phyloP scores from a whole-genome alignment of 164 flowering plant species.

The Magnolia officinalis region DNA sequence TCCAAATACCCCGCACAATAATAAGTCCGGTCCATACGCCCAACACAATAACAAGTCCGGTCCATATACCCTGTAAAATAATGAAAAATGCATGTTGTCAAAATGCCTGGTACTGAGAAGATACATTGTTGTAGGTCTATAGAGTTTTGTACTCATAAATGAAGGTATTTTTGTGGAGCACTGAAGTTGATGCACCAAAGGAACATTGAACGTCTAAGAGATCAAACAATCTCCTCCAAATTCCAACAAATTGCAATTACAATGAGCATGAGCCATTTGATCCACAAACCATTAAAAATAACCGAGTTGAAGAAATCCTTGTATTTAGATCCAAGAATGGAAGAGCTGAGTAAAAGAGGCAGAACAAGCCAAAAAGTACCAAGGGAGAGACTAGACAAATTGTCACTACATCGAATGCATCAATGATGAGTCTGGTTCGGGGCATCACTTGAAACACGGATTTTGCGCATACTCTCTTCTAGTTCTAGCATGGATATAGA shows the following conservation, averaged over 20 bases:
- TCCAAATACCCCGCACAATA: too few species aligned
- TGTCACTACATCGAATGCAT: conserved; percentile 97
- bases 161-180: too few species aligned
- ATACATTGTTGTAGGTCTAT: too few species aligned
- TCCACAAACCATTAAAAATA: conserved; percentile 90
- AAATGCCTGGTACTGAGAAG: too few species aligned
- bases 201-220: too few species aligned
- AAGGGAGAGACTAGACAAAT: conserved; percentile 68
- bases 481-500: conserved; percentile 74
- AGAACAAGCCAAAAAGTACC: conserved; percentile 61
- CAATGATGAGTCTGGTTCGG: conserved; percentile 86
- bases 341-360: conserved; percentile 68
- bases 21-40: too few species aligned
- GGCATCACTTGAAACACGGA: conserved; percentile 91
- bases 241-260: conserved; percentile 85
- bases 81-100: too few species aligned
- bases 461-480: conserved; percentile 96
- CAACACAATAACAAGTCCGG: too few species aligned
- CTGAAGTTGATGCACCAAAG: too few species aligned
- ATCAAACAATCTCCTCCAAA: conserved; percentile 53
- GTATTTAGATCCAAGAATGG: conserved; percentile 50
- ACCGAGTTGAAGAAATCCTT: conserved; percentile 45
- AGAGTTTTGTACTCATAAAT: too few species aligned
- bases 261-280: conserved; percentile 60
- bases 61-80: too few species aligned